These are phyloP conservation scores for Planoprotostelium fungivorum DNA, from an alignment of 78 protist genomes.

Conservation along the genomic window DNA sequence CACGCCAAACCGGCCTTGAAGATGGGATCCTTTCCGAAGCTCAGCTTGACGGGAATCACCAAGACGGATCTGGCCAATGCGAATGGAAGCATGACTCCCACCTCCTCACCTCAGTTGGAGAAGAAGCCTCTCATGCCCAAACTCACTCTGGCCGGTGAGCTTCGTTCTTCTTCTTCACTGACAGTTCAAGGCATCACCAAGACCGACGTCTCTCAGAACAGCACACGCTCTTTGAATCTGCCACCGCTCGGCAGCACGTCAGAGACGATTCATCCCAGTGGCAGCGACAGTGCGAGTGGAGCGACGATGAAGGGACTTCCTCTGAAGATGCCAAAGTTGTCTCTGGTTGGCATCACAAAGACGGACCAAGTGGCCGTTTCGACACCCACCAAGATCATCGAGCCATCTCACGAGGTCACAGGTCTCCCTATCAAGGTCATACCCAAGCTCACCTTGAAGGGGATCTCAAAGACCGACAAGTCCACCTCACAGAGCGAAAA, in stretches of 20 bases:
- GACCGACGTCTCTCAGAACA: too few species aligned
- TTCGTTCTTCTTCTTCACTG: too few species aligned
- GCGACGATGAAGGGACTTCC: neutral
- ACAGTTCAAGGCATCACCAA: too few species aligned
- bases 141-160: too few species aligned
- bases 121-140: too few species aligned
- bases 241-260: too few species aligned
- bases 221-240: too few species aligned
- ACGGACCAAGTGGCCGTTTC: neutral
- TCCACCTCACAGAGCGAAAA: neutral
- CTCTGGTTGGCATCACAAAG: neutral
- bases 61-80: neutral
- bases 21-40: neutral
- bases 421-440: too few species aligned
- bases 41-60: neutral
- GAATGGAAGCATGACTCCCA: neutral
- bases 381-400: neutral
- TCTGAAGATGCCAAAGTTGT: neutral
- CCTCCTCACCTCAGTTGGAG: neutral
- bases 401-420: neutral
- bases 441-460: neutral
- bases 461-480: neutral
- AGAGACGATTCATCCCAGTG: too few species aligned
- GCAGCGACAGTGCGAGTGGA: neutral
- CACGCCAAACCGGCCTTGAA: neutral